Evolutionary conservation across 805 yeast genomes (phyloP).

Genomic region (Suhomyces xylopsoci): DNA sequence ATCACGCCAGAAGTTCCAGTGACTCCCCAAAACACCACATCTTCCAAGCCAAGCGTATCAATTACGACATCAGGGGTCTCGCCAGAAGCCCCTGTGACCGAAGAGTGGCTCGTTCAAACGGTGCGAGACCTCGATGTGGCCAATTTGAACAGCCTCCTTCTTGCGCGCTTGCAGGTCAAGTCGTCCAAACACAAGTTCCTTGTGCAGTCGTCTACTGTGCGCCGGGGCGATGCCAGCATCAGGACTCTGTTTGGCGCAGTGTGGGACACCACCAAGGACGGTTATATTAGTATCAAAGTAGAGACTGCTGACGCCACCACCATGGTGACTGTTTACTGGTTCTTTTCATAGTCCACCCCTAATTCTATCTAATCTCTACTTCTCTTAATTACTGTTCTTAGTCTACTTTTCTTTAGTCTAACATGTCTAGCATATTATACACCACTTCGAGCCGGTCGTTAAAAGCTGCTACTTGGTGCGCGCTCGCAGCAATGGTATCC

Average conservation of each 20-base stretch:
- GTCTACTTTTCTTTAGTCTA: neutral
- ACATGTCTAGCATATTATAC: constrained; percentile 13
- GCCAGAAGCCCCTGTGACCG: constrained; percentile 19
- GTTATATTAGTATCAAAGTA: constrained; percentile 39
- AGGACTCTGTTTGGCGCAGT: constrained; percentile 47
- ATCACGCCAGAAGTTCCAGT: constrained; percentile 19
- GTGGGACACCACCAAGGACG: constrained; percentile 60
- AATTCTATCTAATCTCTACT: neutral
- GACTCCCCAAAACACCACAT: constrained; percentile 1
- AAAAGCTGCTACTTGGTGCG: constrained; percentile 9
- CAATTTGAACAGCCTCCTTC: neutral
- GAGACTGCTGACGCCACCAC: neutral
- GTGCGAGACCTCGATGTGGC: constrained; percentile 5
- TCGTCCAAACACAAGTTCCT: constrained; percentile 59
- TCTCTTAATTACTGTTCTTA: neutral
- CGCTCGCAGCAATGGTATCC: constrained; percentile 11
- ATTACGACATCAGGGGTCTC: constrained; percentile 6
- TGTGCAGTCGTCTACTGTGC: constrained; percentile 41
- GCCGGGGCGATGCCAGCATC: constrained; percentile 19
- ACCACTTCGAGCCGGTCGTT: constrained; percentile 15
- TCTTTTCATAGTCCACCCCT: neutral
- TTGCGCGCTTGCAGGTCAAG: constrained; percentile 35
- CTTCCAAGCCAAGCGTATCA: neutral
- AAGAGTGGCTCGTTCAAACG: constrained; percentile 12
- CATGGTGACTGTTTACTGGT: constrained; percentile 4